These are phyloP conservation scores for Nicotiana tomentosiformis DNA, from an alignment of 257 asterid genomes.

Conservation along the genomic window DNA sequence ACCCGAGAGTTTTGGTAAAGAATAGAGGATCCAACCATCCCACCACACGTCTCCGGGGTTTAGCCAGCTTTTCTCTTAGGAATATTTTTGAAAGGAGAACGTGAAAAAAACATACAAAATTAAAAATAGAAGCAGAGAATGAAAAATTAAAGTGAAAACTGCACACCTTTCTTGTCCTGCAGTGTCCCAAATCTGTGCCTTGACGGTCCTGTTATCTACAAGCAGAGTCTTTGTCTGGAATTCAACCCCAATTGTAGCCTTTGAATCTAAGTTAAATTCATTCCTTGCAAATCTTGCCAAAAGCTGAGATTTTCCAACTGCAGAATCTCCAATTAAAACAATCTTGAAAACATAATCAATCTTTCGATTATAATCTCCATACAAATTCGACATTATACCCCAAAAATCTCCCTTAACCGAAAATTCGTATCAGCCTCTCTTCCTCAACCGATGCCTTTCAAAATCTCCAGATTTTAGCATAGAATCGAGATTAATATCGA, in stretches of 20 bases:
- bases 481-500: neutral
- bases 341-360: slow-evolving; percentile 83
- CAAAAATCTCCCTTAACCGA: slow-evolving; percentile 5
- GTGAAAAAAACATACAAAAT: neutral
- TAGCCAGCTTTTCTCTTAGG: too few relatives aligned
- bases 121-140: neutral
- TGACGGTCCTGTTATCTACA: slow-evolving; percentile 65
- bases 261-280: slow-evolving; percentile 75
- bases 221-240: slow-evolving; percentile 75
- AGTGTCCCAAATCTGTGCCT: slow-evolving; percentile 96
- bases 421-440: slow-evolving; percentile 3
- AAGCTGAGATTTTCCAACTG: slow-evolving; percentile 87
- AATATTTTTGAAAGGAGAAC: too few relatives aligned
- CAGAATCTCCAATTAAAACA: slow-evolving; percentile 81
- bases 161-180: slow-evolving; percentile 86
- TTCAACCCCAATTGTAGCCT: slow-evolving; percentile 89
- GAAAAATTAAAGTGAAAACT: neutral
- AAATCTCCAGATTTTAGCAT: neutral
- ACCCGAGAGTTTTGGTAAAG: too few relatives aligned
- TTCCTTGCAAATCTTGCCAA: slow-evolving; percentile 80
- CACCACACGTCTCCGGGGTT: too few relatives aligned
- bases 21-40: too few relatives aligned
- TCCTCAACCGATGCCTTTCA: slow-evolving; percentile 19
- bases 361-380: slow-evolving; percentile 74
- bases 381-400: slow-evolving; percentile 51